Evolutionary conservation across 192 early-diverging fungal species (phyloP), one percentile per base, ranked within the genome.

Genomic region (Gamsiella multidivaricata): DNA sequence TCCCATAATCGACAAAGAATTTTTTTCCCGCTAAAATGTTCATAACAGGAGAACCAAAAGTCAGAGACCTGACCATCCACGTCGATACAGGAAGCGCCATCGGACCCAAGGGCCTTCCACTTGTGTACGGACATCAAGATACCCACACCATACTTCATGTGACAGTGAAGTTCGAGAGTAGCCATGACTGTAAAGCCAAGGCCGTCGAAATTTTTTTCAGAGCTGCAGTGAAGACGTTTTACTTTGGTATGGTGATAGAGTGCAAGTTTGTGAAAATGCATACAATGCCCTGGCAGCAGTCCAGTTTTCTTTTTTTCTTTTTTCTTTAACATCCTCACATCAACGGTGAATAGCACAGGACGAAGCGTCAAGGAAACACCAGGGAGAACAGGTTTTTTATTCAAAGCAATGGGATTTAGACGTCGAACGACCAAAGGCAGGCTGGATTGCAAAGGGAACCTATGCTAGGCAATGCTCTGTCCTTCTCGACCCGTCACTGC

Each of bases 391-490:
- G 26, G 22, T 70, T 15, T 70, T 70, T 45, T 54, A 28, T 32
- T 43, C 45, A 0, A 70, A 70, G 29, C 45, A 42, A 1, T 70
- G 68, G 68, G 58, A 60, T 0, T 29, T 70, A 2, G 68, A 70
- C 1, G 68, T 70, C 1, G 47, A 39, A 12, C 55, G 50, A 22
- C 58, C 68, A 9, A 51, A 53, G 17, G 58, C 68, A 2, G 68
- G 68, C 10, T 49, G 50, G 37, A 58, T 70, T 17, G 34, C 20
- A 36, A 60, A 70, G 41, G 68, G 68, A 3, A 41, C 22, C 45
- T 70, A 70, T 43, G 68, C 36, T 9, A 57, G 68, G 2, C 50
- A 54, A 52, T 58, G 57, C 28, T 60, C 51, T 8, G 68, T 70
- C 0, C 11, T 61, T 31, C 56, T 70, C 0, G 68, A 70, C 28